Evolutionary conservation across 768 basidiomycete species (phyloP).

Genomic region (Boletellus sp.): DNA sequence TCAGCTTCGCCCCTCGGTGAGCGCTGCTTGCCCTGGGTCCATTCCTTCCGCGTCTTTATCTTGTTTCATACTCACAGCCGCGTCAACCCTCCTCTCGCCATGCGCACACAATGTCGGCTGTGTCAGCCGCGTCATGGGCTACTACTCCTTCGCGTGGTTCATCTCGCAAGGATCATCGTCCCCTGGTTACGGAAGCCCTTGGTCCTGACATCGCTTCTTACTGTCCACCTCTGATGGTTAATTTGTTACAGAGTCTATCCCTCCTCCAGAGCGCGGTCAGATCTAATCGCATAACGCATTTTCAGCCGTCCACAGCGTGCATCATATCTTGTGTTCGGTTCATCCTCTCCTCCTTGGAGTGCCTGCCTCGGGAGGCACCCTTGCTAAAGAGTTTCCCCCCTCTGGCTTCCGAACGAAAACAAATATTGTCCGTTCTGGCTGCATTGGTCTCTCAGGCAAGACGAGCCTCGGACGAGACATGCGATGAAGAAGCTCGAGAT

Average conservation of each 20-base stretch:
- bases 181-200: conserved; percentile 43
- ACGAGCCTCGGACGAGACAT: conserved; percentile 49
- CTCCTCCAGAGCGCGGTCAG: conserved; percentile 83
- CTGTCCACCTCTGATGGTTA: conserved; percentile 76
- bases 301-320: conserved; percentile 90
- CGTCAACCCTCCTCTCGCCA: conserved; percentile 42
- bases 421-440: conserved; percentile 76
- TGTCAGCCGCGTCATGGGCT: conserved; percentile 54
- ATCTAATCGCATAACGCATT: conserved; percentile 74
- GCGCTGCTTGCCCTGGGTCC: conserved; percentile 19
- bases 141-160: conserved; percentile 40
- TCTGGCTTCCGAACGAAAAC: conserved; percentile 75
- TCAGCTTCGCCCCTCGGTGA: conserved; percentile 44
- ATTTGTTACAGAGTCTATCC: conserved; percentile 80
- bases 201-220: conserved; percentile 56
- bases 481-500: conserved; percentile 45
- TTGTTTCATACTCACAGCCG: conserved; percentile 21
- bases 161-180: conserved; percentile 39
- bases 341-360: conserved; percentile 79
- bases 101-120: conserved; percentile 46
- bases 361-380: conserved; percentile 76
- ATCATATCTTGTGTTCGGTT: conserved; percentile 92
- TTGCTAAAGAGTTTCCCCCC: conserved; percentile 61
- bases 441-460: conserved; percentile 79
- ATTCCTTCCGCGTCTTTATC: background rate